phyloP scores from a whole-genome alignment of 805 yeast species.

The Yarrowia divulgata region DNA sequence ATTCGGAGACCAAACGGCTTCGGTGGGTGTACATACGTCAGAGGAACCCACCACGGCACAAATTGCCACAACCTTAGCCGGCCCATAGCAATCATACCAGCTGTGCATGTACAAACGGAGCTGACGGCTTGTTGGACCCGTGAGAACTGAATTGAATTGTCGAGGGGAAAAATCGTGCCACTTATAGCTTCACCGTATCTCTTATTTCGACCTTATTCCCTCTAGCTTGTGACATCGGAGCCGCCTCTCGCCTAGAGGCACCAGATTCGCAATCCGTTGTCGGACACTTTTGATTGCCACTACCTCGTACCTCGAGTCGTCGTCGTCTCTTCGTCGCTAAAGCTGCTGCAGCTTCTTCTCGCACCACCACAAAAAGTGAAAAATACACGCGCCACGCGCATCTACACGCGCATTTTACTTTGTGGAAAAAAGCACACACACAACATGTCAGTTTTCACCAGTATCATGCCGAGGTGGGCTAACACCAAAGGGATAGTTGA shows the following conservation, averaged over 20 bases:
- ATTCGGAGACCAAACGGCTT: not conserved
- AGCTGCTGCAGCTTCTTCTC: not conserved
- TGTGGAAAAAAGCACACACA: conserved; percentile 8
- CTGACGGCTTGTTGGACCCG: too few relatives aligned
- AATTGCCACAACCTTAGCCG: conserved; percentile 6
- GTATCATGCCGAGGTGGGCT: conserved; percentile 27
- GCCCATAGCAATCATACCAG: not conserved
- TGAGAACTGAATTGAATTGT: too few relatives aligned
- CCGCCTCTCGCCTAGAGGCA: not conserved
- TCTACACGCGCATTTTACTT: conserved; percentile 24
- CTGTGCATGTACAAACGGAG: not conserved
- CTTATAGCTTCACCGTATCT: too few relatives aligned
- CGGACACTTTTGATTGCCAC: conserved; percentile 22
- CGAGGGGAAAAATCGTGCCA: too few relatives aligned
- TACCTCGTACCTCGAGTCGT: not conserved
- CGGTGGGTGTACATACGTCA: not conserved
- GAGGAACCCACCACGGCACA: conserved; percentile 6
- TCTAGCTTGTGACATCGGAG: too few relatives aligned
- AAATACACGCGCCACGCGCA: conserved; percentile 33
- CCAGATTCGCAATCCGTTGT: not conserved
- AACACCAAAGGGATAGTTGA: conserved; percentile 12
- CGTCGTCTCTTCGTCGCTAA: not conserved
- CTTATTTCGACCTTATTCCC: too few relatives aligned
- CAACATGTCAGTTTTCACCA: conserved; percentile 3
- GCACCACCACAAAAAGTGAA: conserved; percentile 19